Base-by-base conservation (phyloP, 2,329 filamentous ascomycete genomes). In the Penicillium brasilianum region DNA sequence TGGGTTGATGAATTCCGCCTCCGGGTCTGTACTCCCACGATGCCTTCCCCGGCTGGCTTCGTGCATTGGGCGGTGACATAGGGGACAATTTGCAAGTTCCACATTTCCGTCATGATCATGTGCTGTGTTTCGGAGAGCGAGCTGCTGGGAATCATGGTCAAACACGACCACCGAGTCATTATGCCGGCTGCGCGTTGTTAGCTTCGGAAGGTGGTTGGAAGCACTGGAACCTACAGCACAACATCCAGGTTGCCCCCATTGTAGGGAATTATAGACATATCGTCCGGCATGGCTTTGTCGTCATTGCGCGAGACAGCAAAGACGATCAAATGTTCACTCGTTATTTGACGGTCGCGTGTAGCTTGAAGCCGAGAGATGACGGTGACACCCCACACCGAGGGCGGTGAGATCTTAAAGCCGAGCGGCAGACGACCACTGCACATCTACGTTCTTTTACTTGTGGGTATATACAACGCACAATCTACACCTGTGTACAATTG, bases 101-200 rank as follows among this genome's bases (percentile, higher is more conserved):
- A 93, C 71, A 32, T 79, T 80, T 62, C 83, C 77, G 56, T 76
- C 77, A 60, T 77, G 78, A 49, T 57, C 68, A 59, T 76, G 71
- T 22, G 85, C 80, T 37, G 84, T 82, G 69, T 85, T 88, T 63
- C 91, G 89, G 55, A 97, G 90, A 69, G 92, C 92, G 66, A 99
- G 87, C 69, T 93, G 91, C 65, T 89, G 90, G 7, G 93, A 97
- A 32, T 87, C 84, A 50, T 88, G 90, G 78, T 99, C 94, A 72
- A 91, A 93, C 39, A 98, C 88, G 48, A 99, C 95, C 59, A 99
- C 88, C 22, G 93, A 90, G 79, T 97, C 92, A 73, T 92, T 90
- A 76, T 97, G 93, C 64, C 94, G 95, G 55, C 95, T 98, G 16
- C 28, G 6, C 39, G 41, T 46, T 16, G 57, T 72, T 60, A 71